phyloP scores from a whole-genome alignment of 495 filamentous ascomycete species.

The Cenococcum geophilum region DNA sequence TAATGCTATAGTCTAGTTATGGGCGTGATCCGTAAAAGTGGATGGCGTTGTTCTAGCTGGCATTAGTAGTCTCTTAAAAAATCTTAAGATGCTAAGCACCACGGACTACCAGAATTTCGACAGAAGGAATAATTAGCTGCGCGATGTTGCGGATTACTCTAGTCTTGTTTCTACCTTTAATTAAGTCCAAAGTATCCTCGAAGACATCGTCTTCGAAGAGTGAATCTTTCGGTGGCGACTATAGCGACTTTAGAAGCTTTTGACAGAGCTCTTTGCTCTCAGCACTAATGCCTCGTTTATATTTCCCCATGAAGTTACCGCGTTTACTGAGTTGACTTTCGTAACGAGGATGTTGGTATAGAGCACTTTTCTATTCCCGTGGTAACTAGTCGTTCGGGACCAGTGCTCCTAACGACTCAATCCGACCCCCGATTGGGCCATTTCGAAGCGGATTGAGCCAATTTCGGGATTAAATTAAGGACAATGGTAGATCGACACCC shows the following conservation, averaged over 20 bases:
- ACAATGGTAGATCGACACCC: too few relatives aligned
- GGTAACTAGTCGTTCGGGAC: not conserved
- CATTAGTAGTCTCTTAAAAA: slow-evolving; percentile 21
- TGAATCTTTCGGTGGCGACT: slow-evolving; percentile 3
- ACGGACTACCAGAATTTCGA: slow-evolving; percentile 11
- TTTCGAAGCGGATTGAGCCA: too few relatives aligned
- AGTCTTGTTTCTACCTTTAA: slow-evolving; percentile 20
- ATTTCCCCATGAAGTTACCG: not conserved
- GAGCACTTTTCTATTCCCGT: not conserved
- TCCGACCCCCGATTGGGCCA: too few relatives aligned
- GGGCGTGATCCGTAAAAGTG: slow-evolving; percentile 11
- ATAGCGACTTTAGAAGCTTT: not conserved
- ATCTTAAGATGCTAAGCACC: slow-evolving; percentile 18
- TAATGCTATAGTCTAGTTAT: slow-evolving; percentile 14
- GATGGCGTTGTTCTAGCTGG: slow-evolving; percentile 16
- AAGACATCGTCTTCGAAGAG: slow-evolving; percentile 14
- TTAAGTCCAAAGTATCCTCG: slow-evolving; percentile 10
- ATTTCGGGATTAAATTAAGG: too few relatives aligned
- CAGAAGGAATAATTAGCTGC: slow-evolving; percentile 15
- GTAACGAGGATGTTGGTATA: not conserved
- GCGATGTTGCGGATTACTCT: slow-evolving; percentile 19
- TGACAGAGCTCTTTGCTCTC: slow-evolving; percentile 6
- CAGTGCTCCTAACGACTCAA: too few relatives aligned
- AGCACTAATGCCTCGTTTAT: slow-evolving; percentile 1
- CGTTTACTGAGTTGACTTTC: not conserved